These are phyloP conservation scores for Tylopilus microsporus DNA, from an alignment of 1,284 basidiomycete genomes.

Conservation along the genomic window DNA sequence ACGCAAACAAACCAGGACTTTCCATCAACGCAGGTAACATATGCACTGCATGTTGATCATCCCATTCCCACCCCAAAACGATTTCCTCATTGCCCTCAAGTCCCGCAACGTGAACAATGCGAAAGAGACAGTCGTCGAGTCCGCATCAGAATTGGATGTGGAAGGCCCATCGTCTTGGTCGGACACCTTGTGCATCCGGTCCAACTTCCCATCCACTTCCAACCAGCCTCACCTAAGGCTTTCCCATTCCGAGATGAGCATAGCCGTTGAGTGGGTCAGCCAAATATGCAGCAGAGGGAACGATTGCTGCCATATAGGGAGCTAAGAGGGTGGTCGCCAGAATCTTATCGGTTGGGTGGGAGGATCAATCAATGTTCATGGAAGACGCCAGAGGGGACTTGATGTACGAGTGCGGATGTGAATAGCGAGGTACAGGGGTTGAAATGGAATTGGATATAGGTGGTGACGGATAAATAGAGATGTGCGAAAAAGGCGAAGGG, in stretches of 20 bases:
- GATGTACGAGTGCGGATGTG: slow-evolving; percentile 30
- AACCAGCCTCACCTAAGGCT: too few species aligned
- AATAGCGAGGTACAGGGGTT: slow-evolving; percentile 29
- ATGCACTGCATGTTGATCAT: slow-evolving; percentile 87
- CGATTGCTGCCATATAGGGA: slow-evolving; percentile 54
- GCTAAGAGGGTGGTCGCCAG: slow-evolving; percentile 48
- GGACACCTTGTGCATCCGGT: not conserved
- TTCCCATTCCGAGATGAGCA: too few species aligned
- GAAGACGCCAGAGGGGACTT: slow-evolving; percentile 34
- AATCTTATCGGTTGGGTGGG: slow-evolving; percentile 37
- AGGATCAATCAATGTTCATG: slow-evolving; percentile 28
- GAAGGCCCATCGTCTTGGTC: slow-evolving; percentile 31
- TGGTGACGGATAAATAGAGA: not conserved
- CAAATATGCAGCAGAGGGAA: slow-evolving; percentile 59
- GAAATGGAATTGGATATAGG: slow-evolving; percentile 25
- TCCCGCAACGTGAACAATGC: slow-evolving; percentile 81
- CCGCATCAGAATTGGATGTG: slow-evolving; percentile 31
- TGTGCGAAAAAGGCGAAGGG: slow-evolving; percentile 24
- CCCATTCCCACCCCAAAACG: slow-evolving; percentile 94
- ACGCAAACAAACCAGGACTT: slow-evolving; percentile 53
- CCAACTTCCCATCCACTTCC: too few species aligned
- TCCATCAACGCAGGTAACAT: slow-evolving; percentile 68
- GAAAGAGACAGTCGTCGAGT: slow-evolving; percentile 58
- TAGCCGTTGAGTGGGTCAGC: slow-evolving; percentile 56
- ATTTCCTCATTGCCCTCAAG: slow-evolving; percentile 81